Base-by-base conservation (phyloP, 139 green algal genomes). In the Nannochloris sp. region DNA sequence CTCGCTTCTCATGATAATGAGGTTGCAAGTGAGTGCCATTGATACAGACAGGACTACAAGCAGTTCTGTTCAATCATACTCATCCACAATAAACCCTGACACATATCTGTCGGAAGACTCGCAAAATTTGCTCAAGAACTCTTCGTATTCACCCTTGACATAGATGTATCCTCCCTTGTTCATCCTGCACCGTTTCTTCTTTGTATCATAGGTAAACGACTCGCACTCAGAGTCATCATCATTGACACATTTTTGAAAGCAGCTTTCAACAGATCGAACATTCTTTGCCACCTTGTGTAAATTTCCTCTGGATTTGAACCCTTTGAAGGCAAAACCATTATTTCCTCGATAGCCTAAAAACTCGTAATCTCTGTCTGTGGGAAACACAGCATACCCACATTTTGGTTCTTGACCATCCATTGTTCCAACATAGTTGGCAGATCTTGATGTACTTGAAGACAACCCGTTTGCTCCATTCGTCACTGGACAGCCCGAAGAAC, bases 211-310 rank as follows among this genome's bases (percentile, higher is more conserved):
- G 5, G 44, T 50, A 8, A 50, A 50, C 44, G 44, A 50, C 5
- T 14, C 44, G 5, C 44, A 50, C 5, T 50, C 44, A 5, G 44
- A 50, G 44, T 50, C 44, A 50, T 50, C 44, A 18, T 50, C 44
- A 50, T 50, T 14, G 44, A 50, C 44, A 50, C 44, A 50, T 8
- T 50, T 50, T 50, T 50, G 44, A 50, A 50, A 50, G 16, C 44
- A 50, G 0, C 14, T 50, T 50, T 50, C n/a, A 5, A 50, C 5
- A 8, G 44, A 50, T 50, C 44, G 4, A 0, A 50, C 44, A 50
- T 50, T 50, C 4, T 50, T 50, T 14, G 44, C 44, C 14, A 50
- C 16, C 44, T 50, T 50, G 44, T 50, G 44, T 14, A 50, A 19
- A 14, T 12, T 14, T n/a, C 44, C 44, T 14, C 44, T 50, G 44